Conservation (phyloP, 192 early-diverging fungal genomes). For the Podila epicladia region DNA sequence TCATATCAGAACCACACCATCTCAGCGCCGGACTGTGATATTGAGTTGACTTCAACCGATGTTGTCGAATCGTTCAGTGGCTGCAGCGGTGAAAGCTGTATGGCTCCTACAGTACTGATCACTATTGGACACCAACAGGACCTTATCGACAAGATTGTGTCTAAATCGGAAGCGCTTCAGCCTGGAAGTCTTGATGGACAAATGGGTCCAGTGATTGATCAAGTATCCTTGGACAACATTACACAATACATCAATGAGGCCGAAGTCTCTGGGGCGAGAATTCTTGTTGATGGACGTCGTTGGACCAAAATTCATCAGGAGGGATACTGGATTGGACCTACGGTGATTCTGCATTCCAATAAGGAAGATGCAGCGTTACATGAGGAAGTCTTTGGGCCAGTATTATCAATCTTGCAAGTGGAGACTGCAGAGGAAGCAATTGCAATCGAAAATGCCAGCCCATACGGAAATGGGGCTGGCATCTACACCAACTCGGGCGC, state of each 20-base stretch:
- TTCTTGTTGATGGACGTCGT: constrained; percentile 72
- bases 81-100: constrained; percentile 74
- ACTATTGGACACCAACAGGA: constrained; percentile 68
- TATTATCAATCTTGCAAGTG: constrained; percentile 65
- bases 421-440: constrained; percentile 63
- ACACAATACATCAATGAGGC: constrained; percentile 60
- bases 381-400: constrained; percentile 82
- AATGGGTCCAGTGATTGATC: constrained; percentile 79
- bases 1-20: constrained; percentile 69
- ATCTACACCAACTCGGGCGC: constrained; percentile 55
- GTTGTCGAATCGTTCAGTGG: constrained; percentile 75
- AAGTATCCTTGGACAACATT: constrained; percentile 62
- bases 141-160: constrained; percentile 64
- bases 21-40: constrained; percentile 71
- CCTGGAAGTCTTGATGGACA: constrained; percentile 55
- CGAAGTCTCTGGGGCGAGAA: constrained; percentile 55
- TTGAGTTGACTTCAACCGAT: constrained; percentile 75
- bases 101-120: constrained; percentile 72
- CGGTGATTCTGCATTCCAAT: constrained; percentile 63
- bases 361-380: constrained; percentile 65
- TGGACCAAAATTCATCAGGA: constrained; percentile 18
- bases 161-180: constrained; percentile 54
- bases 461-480: constrained; percentile 72
- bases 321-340: constrained; percentile 76
- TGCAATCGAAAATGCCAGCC: constrained; percentile 71